These are phyloP conservation scores for Amylostereum areolatum DNA, from an alignment of 1,284 basidiomycete genomes.

Conservation along the genomic window DNA sequence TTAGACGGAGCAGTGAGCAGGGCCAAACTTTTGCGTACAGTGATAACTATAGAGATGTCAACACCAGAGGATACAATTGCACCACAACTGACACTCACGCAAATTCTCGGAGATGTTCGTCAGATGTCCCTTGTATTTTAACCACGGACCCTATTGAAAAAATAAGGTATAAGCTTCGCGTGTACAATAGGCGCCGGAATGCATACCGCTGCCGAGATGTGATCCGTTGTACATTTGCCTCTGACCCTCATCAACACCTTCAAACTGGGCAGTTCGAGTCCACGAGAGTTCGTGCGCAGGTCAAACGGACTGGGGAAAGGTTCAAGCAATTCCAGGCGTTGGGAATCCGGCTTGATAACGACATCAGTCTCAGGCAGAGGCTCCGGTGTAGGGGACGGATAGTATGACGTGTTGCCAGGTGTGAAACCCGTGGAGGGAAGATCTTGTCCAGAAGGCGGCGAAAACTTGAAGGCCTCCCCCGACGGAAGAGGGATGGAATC, in stretches of 20 bases:
- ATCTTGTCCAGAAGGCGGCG: conserved; percentile 79
- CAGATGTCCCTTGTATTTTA: conserved; percentile 97
- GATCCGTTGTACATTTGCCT: conserved; percentile 98
- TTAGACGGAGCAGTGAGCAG: not conserved
- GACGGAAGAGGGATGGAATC: conserved; percentile 75
- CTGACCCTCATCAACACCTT: conserved; percentile 87
- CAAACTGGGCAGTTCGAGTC: conserved; percentile 75
- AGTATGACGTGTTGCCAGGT: conserved; percentile 72
- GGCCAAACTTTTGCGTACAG: conserved; percentile 3
- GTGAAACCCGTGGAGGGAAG: conserved; percentile 85
- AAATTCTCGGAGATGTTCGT: conserved; percentile 97
- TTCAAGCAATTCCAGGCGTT: conserved; percentile 82
- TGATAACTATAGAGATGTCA: conserved; percentile 7
- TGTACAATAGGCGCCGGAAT: not conserved
- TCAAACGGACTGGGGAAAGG: conserved; percentile 83
- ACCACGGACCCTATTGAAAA: conserved; percentile 76
- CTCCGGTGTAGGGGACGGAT: conserved; percentile 72
- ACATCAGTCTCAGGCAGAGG: conserved; percentile 79
- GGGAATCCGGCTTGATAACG: conserved; percentile 74
- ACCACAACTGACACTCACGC: conserved; percentile 41
- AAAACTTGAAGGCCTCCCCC: conserved; percentile 82
- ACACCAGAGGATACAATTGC: not conserved
- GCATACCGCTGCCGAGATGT: conserved; percentile 87
- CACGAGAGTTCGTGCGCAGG: conserved; percentile 40
- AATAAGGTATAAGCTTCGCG: not conserved